Conservation (phyloP, 257 asterid species). For the Solanum chmielewskii region DNA sequence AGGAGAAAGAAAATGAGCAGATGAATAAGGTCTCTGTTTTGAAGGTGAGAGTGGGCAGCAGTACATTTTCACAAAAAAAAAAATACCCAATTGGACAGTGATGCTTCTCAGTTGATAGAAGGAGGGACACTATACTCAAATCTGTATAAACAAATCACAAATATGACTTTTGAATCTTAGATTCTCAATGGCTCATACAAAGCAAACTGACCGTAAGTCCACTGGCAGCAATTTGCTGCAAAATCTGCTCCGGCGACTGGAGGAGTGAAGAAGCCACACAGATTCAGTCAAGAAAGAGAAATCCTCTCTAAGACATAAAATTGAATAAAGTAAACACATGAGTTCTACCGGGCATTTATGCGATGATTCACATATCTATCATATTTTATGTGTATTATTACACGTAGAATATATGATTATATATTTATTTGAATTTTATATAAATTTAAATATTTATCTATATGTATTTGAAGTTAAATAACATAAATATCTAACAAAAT, state of each 20-base stretch:
- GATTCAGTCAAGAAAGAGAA: neutral
- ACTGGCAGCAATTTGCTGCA: neutral
- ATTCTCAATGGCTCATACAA: neutral
- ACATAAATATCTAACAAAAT: no score
- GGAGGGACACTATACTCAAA: neutral
- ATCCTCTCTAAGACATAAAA: neutral
- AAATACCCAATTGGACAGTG: neutral
- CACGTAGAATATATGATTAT: no score
- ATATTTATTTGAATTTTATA: no score
- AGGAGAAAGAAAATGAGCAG: neutral
- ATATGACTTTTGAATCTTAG: neutral
- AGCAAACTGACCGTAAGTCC: neutral
- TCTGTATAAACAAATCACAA: neutral
- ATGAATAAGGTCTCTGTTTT: slow-evolving; percentile 4
- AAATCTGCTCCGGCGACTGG: neutral
- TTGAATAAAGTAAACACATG: no score
- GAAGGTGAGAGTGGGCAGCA: slow-evolving; percentile 14
- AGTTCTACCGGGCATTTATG: accelerated
- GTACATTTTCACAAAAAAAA: neutral
- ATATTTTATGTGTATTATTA: neutral
- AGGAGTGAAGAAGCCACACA: neutral
- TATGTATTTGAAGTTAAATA: no score
- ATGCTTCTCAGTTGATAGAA: neutral
- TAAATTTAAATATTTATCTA: no score
- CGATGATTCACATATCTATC: neutral